Conservation (phyloP, 495 filamentous ascomycete species). For the Annulohypoxylon maeteangense region DNA sequence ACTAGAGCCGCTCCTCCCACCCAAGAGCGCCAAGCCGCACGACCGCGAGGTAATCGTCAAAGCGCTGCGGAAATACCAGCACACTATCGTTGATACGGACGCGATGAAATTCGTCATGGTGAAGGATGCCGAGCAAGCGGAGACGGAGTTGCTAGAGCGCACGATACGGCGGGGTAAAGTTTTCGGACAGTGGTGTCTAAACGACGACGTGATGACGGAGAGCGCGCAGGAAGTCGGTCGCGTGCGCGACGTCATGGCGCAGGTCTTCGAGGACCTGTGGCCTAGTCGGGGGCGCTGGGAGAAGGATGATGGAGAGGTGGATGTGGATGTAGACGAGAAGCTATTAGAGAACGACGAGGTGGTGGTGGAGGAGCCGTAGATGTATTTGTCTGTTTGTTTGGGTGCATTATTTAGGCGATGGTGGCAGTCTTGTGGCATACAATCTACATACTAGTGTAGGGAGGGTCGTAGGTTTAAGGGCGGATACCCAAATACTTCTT, state of each 20-base stretch:
- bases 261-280: slow-evolving; percentile 41
- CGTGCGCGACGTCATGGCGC: slow-evolving; percentile 36
- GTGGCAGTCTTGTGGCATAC: slow-evolving; percentile 1
- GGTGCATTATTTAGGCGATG: neutral
- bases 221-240: slow-evolving; percentile 39
- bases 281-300: slow-evolving; percentile 34
- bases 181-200: slow-evolving; percentile 55
- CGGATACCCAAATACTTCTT: slow-evolving; percentile 9
- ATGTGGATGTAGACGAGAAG: neutral
- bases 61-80: slow-evolving; percentile 56
- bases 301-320: slow-evolving; percentile 17
- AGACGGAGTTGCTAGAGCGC: slow-evolving; percentile 51
- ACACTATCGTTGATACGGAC: slow-evolving; percentile 53
- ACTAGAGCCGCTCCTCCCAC: slow-evolving; percentile 50
- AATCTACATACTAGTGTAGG: neutral
- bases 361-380: neutral
- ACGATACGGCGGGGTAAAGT: slow-evolving; percentile 45
- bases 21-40: slow-evolving; percentile 35
- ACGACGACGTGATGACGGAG: slow-evolving; percentile 56
- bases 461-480: neutral
- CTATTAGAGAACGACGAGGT: neutral
- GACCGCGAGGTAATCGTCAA: slow-evolving; percentile 51
- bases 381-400: neutral
- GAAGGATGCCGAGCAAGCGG: slow-evolving; percentile 57
- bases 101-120: slow-evolving; percentile 57